Evolutionary conservation across 78 protist species (phyloP).

Genomic region (Pigoraptor vietnamica): DNA sequence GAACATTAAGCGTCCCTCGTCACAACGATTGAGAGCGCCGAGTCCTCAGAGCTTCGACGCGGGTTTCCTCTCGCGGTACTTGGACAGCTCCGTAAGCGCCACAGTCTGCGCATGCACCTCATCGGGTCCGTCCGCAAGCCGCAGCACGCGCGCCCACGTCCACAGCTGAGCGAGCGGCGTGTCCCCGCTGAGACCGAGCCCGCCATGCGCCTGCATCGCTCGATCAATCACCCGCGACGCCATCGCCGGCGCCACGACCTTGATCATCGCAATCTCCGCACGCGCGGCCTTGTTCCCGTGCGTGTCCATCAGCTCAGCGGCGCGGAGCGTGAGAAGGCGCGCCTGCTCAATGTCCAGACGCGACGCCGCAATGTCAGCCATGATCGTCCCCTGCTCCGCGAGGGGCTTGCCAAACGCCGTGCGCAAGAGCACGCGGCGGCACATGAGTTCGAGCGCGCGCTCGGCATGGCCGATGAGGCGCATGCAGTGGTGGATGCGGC

Average conservation of each 20-base stretch:
- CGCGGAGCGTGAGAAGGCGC: slow-evolving; percentile 49
- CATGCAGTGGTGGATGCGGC: slow-evolving; percentile 90
- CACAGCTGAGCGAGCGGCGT: slow-evolving; percentile 8
- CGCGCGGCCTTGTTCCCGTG: slow-evolving; percentile 54
- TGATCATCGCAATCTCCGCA: slow-evolving; percentile 50
- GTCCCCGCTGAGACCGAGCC: slow-evolving; percentile 21
- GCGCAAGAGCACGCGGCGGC: slow-evolving; percentile 26
- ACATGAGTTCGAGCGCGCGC: slow-evolving; percentile 39
- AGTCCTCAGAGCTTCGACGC: not conserved
- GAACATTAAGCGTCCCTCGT: too few species aligned
- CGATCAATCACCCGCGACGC: slow-evolving; percentile 56
- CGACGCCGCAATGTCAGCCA: slow-evolving; percentile 44
- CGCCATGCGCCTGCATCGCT: slow-evolving; percentile 67
- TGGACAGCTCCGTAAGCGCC: not conserved
- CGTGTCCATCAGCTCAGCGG: slow-evolving; percentile 53
- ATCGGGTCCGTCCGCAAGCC: slow-evolving; percentile 80
- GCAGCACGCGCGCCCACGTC: slow-evolving; percentile 47
- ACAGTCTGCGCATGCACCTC: slow-evolving; percentile 21
- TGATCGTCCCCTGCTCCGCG: not conserved
- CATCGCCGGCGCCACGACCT: slow-evolving; percentile 58
- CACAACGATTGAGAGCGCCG: too few species aligned
- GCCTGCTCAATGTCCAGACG: slow-evolving; percentile 68
- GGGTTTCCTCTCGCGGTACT: not conserved
- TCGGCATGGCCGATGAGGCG: slow-evolving; percentile 58
- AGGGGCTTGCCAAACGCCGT: slow-evolving; percentile 31